Conservation (phyloP, 805 yeast species). For the Candida boidinii region DNA sequence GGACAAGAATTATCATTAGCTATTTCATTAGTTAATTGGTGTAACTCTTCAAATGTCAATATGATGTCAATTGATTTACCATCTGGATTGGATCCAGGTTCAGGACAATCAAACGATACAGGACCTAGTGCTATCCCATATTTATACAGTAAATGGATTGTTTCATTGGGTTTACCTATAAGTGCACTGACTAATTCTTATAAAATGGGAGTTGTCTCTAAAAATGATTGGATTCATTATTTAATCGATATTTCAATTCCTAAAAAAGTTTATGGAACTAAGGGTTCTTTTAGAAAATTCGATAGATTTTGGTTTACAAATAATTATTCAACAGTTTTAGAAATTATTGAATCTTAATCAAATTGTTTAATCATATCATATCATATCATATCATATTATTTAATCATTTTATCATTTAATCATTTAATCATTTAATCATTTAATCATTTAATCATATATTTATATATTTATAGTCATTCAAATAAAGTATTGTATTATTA, state of each 20-base stretch:
- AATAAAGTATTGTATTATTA: too few relatives aligned
- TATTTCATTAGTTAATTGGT: conserved; percentile 53
- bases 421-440: too few relatives aligned
- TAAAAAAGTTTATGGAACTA: conserved; percentile 35
- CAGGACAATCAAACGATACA: conserved; percentile 47
- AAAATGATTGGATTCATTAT: conserved; percentile 45
- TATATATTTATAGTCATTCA: too few relatives aligned
- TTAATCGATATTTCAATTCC: conserved; percentile 71
- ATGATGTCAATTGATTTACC: conserved; percentile 71
- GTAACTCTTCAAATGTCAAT: conserved; percentile 39
- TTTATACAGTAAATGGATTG: conserved; percentile 46
- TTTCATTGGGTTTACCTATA: conserved; percentile 68
- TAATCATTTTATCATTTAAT: too few relatives aligned
- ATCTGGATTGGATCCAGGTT: conserved; percentile 75
- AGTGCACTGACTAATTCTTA: conserved; percentile 55
- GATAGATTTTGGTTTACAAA: conserved; percentile 26
- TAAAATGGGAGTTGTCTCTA: conserved; percentile 40
- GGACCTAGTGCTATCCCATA: conserved; percentile 16
- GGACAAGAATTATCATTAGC: conserved; percentile 33
- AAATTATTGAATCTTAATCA: too few relatives aligned
- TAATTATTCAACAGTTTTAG: conserved; percentile 14
- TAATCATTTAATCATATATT: too few relatives aligned
- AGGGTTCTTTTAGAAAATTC: conserved; percentile 37
- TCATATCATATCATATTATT: too few relatives aligned
- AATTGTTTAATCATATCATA: too few relatives aligned